Percentiles rank a stretch among this genome's conserved stretches.
phyloP scores from a whole-genome alignment of 345 rosid genomes.

The Clarkia xantiana region DNA sequence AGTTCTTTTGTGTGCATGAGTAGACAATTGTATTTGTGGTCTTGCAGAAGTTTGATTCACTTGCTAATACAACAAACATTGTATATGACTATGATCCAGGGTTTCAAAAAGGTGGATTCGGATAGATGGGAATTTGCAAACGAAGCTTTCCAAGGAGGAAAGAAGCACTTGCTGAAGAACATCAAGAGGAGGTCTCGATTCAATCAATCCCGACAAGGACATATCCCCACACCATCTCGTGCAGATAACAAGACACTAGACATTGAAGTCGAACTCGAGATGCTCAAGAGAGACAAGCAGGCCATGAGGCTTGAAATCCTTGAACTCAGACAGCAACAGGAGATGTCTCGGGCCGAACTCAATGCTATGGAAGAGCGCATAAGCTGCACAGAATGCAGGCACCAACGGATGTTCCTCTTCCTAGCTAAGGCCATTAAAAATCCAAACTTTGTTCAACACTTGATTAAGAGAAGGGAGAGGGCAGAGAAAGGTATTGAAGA shows the following conservation, averaged over 20 bases:
- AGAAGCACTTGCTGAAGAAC: slow-evolving; percentile 43
- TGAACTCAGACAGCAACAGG: slow-evolving; percentile 28
- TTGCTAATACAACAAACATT: slow-evolving; percentile 1
- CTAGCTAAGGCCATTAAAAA: slow-evolving; percentile 23
- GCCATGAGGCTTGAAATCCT: slow-evolving; percentile 27
- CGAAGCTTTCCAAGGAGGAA: slow-evolving; percentile 42
- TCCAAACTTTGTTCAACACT: slow-evolving; percentile 26
- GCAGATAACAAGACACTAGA: slow-evolving; percentile 2
- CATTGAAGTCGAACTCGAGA: slow-evolving; percentile 15
- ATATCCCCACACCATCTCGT: not conserved
- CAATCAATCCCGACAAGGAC: slow-evolving; percentile 11
- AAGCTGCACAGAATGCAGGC: slow-evolving; percentile 25
- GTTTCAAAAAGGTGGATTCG: slow-evolving; percentile 46
- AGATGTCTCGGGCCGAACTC: slow-evolving; percentile 22
- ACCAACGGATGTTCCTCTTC: slow-evolving; percentile 38
- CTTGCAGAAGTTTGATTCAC: not conserved
- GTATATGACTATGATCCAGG: slow-evolving; percentile 18
- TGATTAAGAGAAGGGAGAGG: slow-evolving; percentile 29
- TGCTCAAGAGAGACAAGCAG: slow-evolving; percentile 25
- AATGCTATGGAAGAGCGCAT: slow-evolving; percentile 24
- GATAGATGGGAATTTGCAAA: slow-evolving; percentile 63
- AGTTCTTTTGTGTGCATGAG: not conserved
- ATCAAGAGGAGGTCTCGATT: slow-evolving; percentile 41
- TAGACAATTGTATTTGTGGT: not conserved
- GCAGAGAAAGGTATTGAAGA: slow-evolving; percentile 14